Conservation (phyloP, 768 basidiomycete genomes). For the Tubosaeta sp. region DNA sequence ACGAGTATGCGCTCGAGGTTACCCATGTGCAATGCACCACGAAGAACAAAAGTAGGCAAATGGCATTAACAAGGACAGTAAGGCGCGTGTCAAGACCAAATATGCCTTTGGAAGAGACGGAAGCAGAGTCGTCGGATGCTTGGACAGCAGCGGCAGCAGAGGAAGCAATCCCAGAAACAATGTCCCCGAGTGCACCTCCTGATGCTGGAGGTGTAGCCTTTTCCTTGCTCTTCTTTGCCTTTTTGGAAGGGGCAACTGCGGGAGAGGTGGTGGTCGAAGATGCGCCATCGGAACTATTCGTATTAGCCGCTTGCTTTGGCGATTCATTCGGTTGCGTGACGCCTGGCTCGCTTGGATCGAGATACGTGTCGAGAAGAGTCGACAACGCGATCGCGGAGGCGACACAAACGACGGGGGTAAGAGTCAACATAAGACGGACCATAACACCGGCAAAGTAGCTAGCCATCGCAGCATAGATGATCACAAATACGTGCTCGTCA, state of each 20-base stretch:
- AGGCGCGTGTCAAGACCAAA: conserved; percentile 84
- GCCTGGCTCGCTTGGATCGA: conserved; percentile 78
- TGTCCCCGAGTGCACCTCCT: conserved; percentile 35
- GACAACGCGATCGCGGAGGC: conserved; percentile 89
- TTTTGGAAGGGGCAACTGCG: conserved; percentile 29
- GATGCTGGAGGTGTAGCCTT: conserved; percentile 44
- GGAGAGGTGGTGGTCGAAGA: conserved; percentile 29
- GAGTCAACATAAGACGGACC: conserved; percentile 97
- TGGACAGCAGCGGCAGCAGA: conserved; percentile 27
- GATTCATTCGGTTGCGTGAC: conserved; percentile 5
- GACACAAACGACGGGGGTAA: conserved; percentile 96
- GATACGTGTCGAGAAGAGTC: conserved; percentile 80
- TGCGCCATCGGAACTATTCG: conserved; percentile 12
- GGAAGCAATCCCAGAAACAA: conserved; percentile 39
- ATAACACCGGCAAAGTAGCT: conserved; percentile 99
- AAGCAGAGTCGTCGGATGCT: conserved; percentile 1
- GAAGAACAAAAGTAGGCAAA: conserved; percentile 82
- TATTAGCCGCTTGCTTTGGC: not conserved
- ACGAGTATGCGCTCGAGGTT: conserved; percentile 92
- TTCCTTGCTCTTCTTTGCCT: conserved; percentile 56
- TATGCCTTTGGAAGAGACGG: conserved; percentile 50
- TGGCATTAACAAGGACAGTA: conserved; percentile 66
- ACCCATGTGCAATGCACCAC: conserved; percentile 98
- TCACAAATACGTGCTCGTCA: conserved; percentile 97
- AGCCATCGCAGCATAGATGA: conserved; percentile 93